Conservation (phyloP, 495 filamentous ascomycete species). For the Astrocystis sublimbata region DNA sequence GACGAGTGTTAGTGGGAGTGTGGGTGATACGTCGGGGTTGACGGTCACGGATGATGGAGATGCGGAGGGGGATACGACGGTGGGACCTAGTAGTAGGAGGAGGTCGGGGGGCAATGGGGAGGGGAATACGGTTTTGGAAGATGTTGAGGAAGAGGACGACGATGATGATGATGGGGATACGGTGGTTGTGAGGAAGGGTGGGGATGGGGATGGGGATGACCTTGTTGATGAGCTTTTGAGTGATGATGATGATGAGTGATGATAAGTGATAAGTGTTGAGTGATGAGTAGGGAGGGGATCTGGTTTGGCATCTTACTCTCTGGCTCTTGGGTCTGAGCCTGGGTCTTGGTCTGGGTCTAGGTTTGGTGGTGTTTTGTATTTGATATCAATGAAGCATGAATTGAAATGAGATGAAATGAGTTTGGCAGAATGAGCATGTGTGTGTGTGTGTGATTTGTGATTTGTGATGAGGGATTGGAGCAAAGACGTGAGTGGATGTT, state of each 20-base stretch:
- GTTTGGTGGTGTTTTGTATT: too few species aligned
- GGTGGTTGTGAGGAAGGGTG: background rate
- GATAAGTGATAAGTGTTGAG: too few species aligned
- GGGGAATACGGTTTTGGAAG: slow-evolving; percentile 5
- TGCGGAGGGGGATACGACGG: background rate
- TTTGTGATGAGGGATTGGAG: too few species aligned
- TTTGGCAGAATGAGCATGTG: too few species aligned
- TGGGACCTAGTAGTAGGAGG: background rate
- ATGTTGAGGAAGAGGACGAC: slow-evolving; percentile 18
- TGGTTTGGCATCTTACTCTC: too few species aligned
- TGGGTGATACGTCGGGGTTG: background rate
- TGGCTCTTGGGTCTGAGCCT: too few species aligned
- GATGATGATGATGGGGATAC: slow-evolving; percentile 6
- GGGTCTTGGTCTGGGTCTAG: too few species aligned
- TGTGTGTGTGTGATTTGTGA: too few species aligned
- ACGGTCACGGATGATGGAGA: background rate
- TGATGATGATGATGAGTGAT: slow-evolving; percentile 16
- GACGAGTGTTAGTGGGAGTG: background rate
- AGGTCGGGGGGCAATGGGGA: background rate
- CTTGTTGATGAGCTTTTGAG: slow-evolving; percentile 13
- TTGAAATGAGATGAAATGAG: too few species aligned
- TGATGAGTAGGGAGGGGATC: too few species aligned
- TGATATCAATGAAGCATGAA: too few species aligned
- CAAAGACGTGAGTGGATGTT: too few species aligned
- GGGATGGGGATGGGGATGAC: slow-evolving; percentile 7